Base-by-base conservation (phyloP, 2,329 filamentous ascomycete species). In the Cladosporium sp. region DNA sequence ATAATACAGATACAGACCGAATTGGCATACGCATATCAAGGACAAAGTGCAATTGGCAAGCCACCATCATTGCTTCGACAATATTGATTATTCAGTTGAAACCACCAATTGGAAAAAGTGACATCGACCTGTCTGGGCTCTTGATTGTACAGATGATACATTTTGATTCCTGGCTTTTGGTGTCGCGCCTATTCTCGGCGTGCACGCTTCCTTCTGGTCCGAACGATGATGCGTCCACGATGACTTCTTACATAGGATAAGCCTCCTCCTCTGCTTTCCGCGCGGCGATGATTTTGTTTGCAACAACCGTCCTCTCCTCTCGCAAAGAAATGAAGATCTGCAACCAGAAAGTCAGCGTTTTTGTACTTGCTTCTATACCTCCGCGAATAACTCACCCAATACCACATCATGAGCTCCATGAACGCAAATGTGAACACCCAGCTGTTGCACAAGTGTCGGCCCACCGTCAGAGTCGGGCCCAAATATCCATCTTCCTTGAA, bases 341-440 rank as follows among this genome's bases (percentile, higher is more conserved):
- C 30, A 47, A 8, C 15, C 25, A 15, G 37, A 12, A 30, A 17
- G 19, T 59, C 58, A 57, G 52, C 30, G 14, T 51, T 59, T 14
- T 5, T 50, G 15, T 47, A 56, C 45, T 28, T 30, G 17, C 14
- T 34, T 15, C 20, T 22, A 20, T 19, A 2, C 6, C 22, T 36
- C 7, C 25, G 8, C 1, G 7, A 15, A 25, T 19, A 8, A 72
- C 78, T 63, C 70, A 85, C 85, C 92, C 92, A 96, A 74, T 96
- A 92, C 90, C 92, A 96, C 61, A 83, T 82, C 65, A 90, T 80
- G 72, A 90, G 84, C 78, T 97, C 92, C 69, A 96, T 70, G 68
- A 96, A 94, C 8, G 85, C 86, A 74, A 91, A 94, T 0, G 88
- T 86, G 71, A 97, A 95, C 40, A 96, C 84, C 40, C 96, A 78